Evolutionary conservation across 106 monocot species (phyloP).

Genomic region (Agapanthus africanus): DNA sequence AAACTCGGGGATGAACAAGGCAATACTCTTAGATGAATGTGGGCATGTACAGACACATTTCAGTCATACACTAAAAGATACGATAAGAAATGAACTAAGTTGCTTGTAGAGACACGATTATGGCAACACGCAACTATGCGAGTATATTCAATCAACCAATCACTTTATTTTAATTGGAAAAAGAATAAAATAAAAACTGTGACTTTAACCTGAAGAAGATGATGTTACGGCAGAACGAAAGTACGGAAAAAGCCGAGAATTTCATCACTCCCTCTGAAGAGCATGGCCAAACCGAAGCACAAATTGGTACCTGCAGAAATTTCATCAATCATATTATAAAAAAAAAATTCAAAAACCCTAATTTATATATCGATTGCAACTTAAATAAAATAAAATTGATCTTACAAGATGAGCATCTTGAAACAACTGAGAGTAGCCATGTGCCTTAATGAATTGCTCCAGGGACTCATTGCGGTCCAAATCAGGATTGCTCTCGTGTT

Average conservation of each 20-base stretch:
- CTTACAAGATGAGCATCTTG: conserved; percentile 85
- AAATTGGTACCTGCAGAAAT: conserved; percentile 64
- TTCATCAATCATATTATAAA: background rate
- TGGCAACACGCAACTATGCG: background rate
- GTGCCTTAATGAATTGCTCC: conserved; percentile 66
- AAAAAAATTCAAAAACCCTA: conserved; percentile 4
- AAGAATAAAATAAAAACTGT: background rate
- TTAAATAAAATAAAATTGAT: background rate
- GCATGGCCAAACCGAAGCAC: conserved; percentile 87
- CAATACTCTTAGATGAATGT: too few species aligned
- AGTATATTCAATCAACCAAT: too few species aligned
- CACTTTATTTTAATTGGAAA: background rate
- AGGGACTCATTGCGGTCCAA: conserved; percentile 64
- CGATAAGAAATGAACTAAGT: background rate
- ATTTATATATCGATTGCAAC: too few species aligned
- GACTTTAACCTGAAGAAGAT: conserved; percentile 75
- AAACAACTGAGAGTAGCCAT: conserved; percentile 78
- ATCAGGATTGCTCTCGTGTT: conserved; percentile 67
- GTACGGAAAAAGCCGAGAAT: conserved; percentile 86
- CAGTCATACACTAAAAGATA: background rate
- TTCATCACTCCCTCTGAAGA: conserved; percentile 67
- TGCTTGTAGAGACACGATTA: background rate
- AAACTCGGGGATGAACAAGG: too few species aligned
- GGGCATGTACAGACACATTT: too few species aligned
- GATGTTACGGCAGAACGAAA: conserved; percentile 93